phyloP scores from a whole-genome alignment of 23 red algal species.

The Cyanidioschyzon merolae region DNA sequence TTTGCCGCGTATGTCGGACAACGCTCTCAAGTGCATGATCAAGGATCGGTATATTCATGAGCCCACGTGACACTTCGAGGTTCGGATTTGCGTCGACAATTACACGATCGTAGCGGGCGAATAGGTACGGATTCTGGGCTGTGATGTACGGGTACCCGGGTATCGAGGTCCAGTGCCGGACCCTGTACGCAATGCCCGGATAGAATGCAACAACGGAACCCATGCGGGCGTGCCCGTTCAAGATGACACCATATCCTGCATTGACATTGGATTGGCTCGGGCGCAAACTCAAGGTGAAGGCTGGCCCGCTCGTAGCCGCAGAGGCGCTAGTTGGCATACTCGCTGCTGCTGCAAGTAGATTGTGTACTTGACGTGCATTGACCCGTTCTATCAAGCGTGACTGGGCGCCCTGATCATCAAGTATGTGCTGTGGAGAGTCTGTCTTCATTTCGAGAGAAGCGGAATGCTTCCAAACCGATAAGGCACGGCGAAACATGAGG shows the following conservation, averaged over 20 bases:
- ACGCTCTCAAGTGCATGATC: neutral
- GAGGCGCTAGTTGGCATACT: neutral
- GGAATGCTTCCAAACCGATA: neutral
- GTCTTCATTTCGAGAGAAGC: neutral
- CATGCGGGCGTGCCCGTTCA: neutral
- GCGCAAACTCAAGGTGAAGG: neutral
- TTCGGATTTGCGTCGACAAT: slow-evolving; percentile 26
- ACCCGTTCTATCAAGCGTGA: neutral
- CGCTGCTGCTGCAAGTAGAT: neutral
- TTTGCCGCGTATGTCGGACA: neutral
- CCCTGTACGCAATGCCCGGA: slow-evolving; percentile 19
- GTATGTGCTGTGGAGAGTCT: neutral
- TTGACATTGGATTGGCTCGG: neutral
- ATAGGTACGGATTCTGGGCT: slow-evolving; percentile 12
- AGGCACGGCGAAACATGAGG: neutral
- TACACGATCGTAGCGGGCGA: slow-evolving; percentile 17
- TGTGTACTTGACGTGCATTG: neutral
- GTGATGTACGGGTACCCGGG: slow-evolving; percentile 15
- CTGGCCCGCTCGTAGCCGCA: neutral
- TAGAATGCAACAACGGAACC: slow-evolving; percentile 24
- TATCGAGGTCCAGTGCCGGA: neutral
- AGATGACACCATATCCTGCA: slow-evolving; percentile 7
- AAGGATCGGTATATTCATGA: neutral
- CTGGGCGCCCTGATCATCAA: neutral
- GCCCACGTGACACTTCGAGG: neutral